Evolutionary conservation across 495 filamentous ascomycete genomes (phyloP).

Genomic region (Monascus purpureus): DNA sequence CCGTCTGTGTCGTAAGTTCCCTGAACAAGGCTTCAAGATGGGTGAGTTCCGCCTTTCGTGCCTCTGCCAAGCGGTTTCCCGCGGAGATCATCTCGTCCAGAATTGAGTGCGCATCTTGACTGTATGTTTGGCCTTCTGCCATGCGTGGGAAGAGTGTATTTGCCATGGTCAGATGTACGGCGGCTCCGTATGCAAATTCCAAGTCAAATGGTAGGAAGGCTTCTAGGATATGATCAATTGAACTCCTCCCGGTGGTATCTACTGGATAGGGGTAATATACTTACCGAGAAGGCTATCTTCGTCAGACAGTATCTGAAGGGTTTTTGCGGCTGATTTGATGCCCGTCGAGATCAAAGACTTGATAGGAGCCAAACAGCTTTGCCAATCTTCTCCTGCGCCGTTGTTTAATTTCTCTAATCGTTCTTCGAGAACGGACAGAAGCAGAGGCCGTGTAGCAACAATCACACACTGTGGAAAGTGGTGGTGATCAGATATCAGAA

Average conservation of each 20-base stretch:
- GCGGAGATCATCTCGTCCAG: constrained; percentile 22
- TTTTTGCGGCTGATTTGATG: constrained; percentile 23
- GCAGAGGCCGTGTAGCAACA: constrained; percentile 21
- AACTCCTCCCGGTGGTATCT: not conserved
- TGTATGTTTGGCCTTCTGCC: constrained; percentile 7
- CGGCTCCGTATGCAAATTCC: constrained; percentile 23
- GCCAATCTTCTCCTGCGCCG: constrained; percentile 15
- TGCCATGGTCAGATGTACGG: constrained; percentile 18
- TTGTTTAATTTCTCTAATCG: constrained; percentile 13
- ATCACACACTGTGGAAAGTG: constrained; percentile 30
- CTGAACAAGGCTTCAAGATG: constrained; percentile 13
- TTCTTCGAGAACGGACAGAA: constrained; percentile 21
- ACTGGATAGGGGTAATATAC: not conserved
- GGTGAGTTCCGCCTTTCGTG: constrained; percentile 13
- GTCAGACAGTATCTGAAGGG: constrained; percentile 17
- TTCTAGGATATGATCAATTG: too few species aligned
- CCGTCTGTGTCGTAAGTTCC: constrained; percentile 8
- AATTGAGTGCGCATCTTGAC: constrained; percentile 11
- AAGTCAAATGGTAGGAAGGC: constrained; percentile 26
- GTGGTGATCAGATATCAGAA: too few species aligned
- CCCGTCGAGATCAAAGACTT: constrained; percentile 20
- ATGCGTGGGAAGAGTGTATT: constrained; percentile 15
- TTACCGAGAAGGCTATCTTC: constrained; percentile 21
- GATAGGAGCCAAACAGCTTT: constrained; percentile 12
- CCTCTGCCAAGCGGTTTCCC: constrained; percentile 17